phyloP scores from a whole-genome alignment of 371 early-diverging fungal genomes.

The Circinella umbellata region DNA sequence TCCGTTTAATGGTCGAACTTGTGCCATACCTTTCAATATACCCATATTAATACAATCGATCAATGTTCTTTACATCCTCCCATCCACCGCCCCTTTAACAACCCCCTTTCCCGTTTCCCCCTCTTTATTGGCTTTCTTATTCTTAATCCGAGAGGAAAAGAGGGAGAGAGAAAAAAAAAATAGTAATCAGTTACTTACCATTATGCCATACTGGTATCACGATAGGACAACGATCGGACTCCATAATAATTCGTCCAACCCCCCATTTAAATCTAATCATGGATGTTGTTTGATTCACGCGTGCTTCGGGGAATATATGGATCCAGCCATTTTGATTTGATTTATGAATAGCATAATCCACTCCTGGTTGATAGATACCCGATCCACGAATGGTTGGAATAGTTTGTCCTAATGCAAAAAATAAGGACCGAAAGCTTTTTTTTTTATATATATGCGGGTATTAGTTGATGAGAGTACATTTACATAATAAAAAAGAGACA shows the following conservation, averaged over 20 bases:
- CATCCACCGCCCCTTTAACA: neutral
- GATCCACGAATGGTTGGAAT: conserved; percentile 85
- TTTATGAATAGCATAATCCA: conserved; percentile 73
- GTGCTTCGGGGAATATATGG: conserved; percentile 88
- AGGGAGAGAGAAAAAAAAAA: too few species aligned
- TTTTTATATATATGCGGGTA: neutral
- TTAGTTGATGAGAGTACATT: too few species aligned
- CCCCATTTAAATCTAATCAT: conserved; percentile 90
- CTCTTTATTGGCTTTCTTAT: neutral
- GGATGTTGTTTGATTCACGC: conserved; percentile 68
- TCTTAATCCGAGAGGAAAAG: too few species aligned
- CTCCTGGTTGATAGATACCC: conserved; percentile 85
- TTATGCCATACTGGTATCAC: conserved; percentile 76
- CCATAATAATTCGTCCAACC: conserved; percentile 83
- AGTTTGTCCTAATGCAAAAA: conserved; percentile 82
- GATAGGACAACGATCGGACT: conserved; percentile 64
- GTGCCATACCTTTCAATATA: conserved; percentile 42
- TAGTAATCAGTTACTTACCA: conserved; percentile 31
- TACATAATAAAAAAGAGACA: too few species aligned
- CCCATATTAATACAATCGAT: too few species aligned
- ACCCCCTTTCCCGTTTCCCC: neutral
- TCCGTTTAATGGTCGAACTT: conserved; percentile 56
- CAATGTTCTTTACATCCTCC: too few species aligned
- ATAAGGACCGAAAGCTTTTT: conserved; percentile 62
- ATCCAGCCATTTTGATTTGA: conserved; percentile 54